These are phyloP conservation scores for Nephelium lappaceum DNA, from an alignment of 345 rosid genomes.

Conservation along the genomic window DNA sequence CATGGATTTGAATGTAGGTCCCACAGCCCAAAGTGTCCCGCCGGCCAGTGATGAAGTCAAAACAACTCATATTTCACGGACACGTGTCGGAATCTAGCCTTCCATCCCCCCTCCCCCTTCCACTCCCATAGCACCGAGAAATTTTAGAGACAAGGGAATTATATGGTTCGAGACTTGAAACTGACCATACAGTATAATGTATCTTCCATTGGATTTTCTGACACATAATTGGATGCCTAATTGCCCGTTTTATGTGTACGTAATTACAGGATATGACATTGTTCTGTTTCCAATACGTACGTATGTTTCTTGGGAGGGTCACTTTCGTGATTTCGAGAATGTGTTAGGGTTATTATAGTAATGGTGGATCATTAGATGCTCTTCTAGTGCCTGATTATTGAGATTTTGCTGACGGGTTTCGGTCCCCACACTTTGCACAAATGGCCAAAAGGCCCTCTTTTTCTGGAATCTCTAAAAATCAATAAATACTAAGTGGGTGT, in stretches of 20 bases:
- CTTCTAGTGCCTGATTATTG: slow-evolving; percentile 27
- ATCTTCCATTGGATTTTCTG: slow-evolving; percentile 90
- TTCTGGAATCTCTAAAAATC: slow-evolving; percentile 37
- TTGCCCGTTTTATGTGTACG: slow-evolving; percentile 18
- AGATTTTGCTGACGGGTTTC: slow-evolving; percentile 38
- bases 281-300: not conserved
- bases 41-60: slow-evolving; percentile 34
- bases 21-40: not conserved
- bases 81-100: slow-evolving; percentile 46
- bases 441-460: slow-evolving; percentile 54
- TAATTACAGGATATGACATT: slow-evolving; percentile 46
- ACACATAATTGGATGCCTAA: slow-evolving; percentile 34
- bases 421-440: slow-evolving; percentile 55
- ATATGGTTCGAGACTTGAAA: slow-evolving; percentile 45
- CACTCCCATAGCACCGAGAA: not conserved
- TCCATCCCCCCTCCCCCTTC: not conserved
- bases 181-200: slow-evolving; percentile 62
- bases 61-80: slow-evolving; percentile 14
- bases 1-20: not conserved
- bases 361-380: not conserved
- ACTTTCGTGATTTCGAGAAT: slow-evolving; percentile 14
- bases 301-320: not conserved
- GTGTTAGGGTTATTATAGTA: slow-evolving; percentile 37
- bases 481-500: slow-evolving; percentile 11
- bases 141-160: slow-evolving; percentile 9